phyloP scores from a whole-genome alignment of 176 grass and related monocot species.

The Oryza punctata region DNA sequence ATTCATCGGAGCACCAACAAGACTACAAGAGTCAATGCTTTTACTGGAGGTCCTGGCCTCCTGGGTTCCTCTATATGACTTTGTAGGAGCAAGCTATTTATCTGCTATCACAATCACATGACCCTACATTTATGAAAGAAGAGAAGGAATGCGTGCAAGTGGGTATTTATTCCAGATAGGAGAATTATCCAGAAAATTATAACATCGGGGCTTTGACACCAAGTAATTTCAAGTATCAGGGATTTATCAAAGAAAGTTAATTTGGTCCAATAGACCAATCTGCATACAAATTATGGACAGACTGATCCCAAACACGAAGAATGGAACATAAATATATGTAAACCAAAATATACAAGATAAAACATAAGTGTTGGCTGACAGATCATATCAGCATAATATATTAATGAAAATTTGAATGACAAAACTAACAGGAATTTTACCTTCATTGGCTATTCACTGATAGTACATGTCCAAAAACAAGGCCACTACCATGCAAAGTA shows the following conservation, averaged over 20 bases:
- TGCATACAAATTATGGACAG: background rate
- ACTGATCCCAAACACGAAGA: background rate
- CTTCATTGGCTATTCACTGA: conserved; percentile 7
- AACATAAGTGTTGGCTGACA: background rate
- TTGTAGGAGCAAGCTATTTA: background rate
- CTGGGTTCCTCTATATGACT: background rate
- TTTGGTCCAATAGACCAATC: background rate
- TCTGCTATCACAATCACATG: background rate
- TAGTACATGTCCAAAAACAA: conserved; percentile 18
- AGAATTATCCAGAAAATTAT: background rate
- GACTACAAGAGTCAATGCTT: background rate
- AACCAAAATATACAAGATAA: background rate
- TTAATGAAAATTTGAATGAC: conserved; percentile 9
- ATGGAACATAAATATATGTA: background rate
- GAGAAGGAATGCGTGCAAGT: background rate
- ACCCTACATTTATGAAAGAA: background rate
- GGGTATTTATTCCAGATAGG: background rate
- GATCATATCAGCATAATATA: background rate
- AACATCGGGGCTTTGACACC: background rate
- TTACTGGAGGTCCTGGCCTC: background rate
- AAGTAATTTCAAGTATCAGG: background rate
- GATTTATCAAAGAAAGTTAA: background rate
- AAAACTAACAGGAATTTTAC: conserved; percentile 6
- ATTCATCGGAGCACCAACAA: conserved; percentile 13
- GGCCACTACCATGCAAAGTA: background rate